Percentiles rank a stretch among this genome's conserved stretches.
These are phyloP conservation scores for Deuterostichococcus epilithicus DNA, from an alignment of 139 green algal genomes.

Conservation along the genomic window DNA sequence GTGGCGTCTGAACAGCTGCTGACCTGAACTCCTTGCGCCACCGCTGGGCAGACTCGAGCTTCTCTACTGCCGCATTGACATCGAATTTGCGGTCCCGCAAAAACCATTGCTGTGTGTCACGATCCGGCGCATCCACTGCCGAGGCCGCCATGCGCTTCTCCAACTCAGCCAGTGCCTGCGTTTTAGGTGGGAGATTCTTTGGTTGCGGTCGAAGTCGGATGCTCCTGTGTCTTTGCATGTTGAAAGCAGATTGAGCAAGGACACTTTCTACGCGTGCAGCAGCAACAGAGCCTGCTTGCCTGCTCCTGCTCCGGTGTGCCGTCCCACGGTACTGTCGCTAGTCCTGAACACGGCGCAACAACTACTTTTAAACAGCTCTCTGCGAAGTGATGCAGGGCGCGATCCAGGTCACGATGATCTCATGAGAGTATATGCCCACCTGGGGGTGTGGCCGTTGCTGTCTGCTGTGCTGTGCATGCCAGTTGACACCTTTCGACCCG, in stretches of 20 bases:
- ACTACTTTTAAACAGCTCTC: too few relatives aligned
- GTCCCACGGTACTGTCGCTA: background rate
- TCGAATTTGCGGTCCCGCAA: constrained; percentile 76
- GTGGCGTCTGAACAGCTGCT: background rate
- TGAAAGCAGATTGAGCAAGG: too few relatives aligned
- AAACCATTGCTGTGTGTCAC: constrained; percentile 68
- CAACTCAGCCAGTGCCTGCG: constrained; percentile 46
- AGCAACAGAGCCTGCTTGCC: background rate
- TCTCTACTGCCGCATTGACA: constrained; percentile 70
- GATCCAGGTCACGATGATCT: too few relatives aligned
- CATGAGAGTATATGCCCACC: too few relatives aligned
- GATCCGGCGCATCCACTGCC: constrained; percentile 19
- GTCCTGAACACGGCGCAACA: too few relatives aligned
- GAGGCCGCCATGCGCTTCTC: constrained; percentile 23
- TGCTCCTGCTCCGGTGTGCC: background rate
- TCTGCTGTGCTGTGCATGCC: background rate
- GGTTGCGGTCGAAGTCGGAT: too few relatives aligned
- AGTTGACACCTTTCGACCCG: background rate
- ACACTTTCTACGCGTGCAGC: too few relatives aligned
- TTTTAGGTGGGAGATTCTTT: too few relatives aligned
- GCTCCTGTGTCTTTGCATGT: too few relatives aligned
- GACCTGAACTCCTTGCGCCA: constrained; percentile 68
- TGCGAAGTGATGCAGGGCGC: too few relatives aligned
- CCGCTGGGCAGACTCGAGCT: constrained; percentile 60
- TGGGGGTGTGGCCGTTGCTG: background rate